Evolutionary conservation across 139 green algal species (phyloP).

Genomic region (Penium margaritaceum): DNA sequence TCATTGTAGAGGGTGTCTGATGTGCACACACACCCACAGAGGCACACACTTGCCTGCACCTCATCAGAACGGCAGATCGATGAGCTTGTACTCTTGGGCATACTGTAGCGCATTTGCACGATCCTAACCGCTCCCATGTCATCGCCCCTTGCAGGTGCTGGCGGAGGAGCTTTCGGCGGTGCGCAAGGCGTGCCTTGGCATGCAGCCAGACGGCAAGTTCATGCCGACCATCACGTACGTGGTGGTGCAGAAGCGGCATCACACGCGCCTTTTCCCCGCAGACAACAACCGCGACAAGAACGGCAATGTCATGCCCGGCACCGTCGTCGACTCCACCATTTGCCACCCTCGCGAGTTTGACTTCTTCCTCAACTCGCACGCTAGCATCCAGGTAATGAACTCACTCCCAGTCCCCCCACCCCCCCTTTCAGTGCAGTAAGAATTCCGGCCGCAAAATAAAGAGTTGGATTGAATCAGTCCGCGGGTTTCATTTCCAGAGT

Average conservation of each 20-base stretch:
- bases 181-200: slow-evolving; percentile 17
- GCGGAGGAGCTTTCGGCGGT: slow-evolving; percentile 4
- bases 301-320: slow-evolving; percentile 35
- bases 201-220: slow-evolving; percentile 39
- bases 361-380: slow-evolving; percentile 83
- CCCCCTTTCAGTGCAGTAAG: neutral
- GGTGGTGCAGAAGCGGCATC: slow-evolving; percentile 73
- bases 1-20: too few species aligned
- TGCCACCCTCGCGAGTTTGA: slow-evolving; percentile 58
- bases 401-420: neutral
- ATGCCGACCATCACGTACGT: slow-evolving; percentile 72
- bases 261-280: slow-evolving; percentile 58
- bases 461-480: too few species aligned
- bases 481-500: too few species aligned
- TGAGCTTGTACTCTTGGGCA: too few species aligned
- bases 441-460: neutral
- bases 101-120: too few species aligned
- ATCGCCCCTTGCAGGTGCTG: neutral
- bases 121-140: too few species aligned
- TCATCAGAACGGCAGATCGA: too few species aligned
- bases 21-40: too few species aligned
- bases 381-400: slow-evolving; percentile 58
- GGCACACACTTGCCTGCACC: too few species aligned
- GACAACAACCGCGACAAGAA: slow-evolving; percentile 21
- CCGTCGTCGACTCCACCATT: slow-evolving; percentile 37